Evolutionary conservation across 176 grass and related monocot species (phyloP), one percentile per base, ranked within the genome.

Genomic region (Zoysia pacifica): DNA sequence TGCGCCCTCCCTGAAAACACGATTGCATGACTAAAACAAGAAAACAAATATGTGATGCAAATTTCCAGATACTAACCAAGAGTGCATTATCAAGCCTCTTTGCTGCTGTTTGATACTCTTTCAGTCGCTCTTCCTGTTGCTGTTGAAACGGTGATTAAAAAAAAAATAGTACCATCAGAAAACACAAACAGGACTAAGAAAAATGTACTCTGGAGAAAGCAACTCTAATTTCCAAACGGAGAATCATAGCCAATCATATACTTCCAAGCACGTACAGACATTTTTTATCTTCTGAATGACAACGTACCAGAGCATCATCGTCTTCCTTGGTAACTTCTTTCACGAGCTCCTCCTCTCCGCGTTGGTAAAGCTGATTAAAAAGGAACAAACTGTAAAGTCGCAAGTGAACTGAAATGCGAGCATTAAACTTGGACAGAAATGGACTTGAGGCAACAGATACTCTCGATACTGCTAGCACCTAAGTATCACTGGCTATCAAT

Each of bases 71-170:
- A 88, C 92, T 87, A 45, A 98, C 95, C 86, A 98, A 79, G 61
- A 77, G 75, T 61, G 95, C 88, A 58, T 93, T 93, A 83, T 93
- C 90, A 39, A 98, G 81, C 49, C 81, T 74, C 73, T 94, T 98
- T 76, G 90, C 92, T 84, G 95, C 92, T 42, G 77, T 37, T 63
- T 93, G 92, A 83, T 93, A 91, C 69, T 93, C 86, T 77, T 94
- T 94, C 75, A 89, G 64, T 87, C 87, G 93, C 41, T 82, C 75
- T 76, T 94, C 90, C 46, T 85, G 69, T 78, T 64, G 40, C 90
- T 94, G 75, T 81, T 81, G 38, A 80, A 85, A 72, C 58, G 36
- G 45, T 54, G 11, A 35, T 66, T 40, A 7, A 87, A 11, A 72
- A 47, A 65, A 79, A 66, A 83, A 62, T 48, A 78, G 52, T 71